Evolutionary conservation across 2,329 filamentous ascomycete genomes (phyloP).

Genomic region (Aspergillus fischeri): DNA sequence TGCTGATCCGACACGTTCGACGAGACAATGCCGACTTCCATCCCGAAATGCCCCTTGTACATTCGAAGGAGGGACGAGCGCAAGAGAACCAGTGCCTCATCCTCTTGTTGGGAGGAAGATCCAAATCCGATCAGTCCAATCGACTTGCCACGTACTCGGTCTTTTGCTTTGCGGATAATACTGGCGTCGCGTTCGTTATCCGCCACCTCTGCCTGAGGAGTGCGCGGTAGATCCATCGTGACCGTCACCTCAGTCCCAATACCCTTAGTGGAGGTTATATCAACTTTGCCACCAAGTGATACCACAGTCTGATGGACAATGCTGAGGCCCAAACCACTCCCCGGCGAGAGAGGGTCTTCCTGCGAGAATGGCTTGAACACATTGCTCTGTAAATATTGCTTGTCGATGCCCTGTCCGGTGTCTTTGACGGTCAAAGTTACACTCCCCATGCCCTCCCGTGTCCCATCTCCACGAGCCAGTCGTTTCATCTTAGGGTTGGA

Average conservation of each 20-base stretch:
- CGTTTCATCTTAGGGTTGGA: conserved; percentile 8
- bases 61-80: conserved; percentile 17
- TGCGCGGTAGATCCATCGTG: conserved; percentile 4
- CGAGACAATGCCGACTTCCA: conserved; percentile 9
- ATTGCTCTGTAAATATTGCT: conserved; percentile 20
- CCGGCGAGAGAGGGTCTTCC: conserved; percentile 52
- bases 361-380: conserved; percentile 58
- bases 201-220: neutral
- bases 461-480: neutral
- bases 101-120: conserved; percentile 7
- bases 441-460: conserved; percentile 5
- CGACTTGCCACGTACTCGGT: conserved; percentile 8
- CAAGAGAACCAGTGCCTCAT: neutral
- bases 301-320: conserved; percentile 46
- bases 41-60: conserved; percentile 18
- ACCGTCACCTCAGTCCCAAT: conserved; percentile 22
- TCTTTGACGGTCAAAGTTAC: conserved; percentile 24
- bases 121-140: conserved; percentile 21
- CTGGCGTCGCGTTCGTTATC: neutral
- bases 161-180: neutral
- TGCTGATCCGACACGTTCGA: neutral
- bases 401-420: conserved; percentile 28
- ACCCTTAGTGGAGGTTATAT: conserved; percentile 21
- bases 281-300: conserved; percentile 24
- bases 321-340: conserved; percentile 58